phyloP scores from a whole-genome alignment of 495 filamentous ascomycete species.

The Bacidia rubella region DNA sequence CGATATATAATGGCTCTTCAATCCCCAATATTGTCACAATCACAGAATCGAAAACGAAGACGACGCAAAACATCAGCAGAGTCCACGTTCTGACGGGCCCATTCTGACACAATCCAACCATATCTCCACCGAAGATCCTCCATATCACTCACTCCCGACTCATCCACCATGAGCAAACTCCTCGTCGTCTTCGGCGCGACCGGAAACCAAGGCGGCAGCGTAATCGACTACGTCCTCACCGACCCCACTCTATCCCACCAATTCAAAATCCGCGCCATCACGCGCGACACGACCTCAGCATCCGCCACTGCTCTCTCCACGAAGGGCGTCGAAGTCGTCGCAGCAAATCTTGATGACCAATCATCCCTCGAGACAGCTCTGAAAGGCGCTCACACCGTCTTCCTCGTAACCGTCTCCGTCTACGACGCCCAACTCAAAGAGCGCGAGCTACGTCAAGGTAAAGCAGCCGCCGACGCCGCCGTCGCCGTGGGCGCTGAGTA shows the following conservation, averaged over 20 bases:
- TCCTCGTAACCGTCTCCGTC: slow-evolving; percentile 32
- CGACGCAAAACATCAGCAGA: too few species aligned
- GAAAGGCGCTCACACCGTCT: slow-evolving; percentile 33
- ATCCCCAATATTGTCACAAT: too few species aligned
- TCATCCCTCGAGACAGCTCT: slow-evolving; percentile 33
- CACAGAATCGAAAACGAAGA: too few species aligned
- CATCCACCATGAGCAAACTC: slow-evolving; percentile 29
- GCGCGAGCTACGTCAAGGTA: slow-evolving; percentile 39
- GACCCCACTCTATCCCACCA: slow-evolving; percentile 30
- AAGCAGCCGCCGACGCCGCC: slow-evolving; percentile 36
- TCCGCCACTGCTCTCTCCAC: slow-evolving; percentile 26
- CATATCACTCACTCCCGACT: neutral
- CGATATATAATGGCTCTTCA: too few species aligned
- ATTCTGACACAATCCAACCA: neutral
- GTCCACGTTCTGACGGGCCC: neutral
- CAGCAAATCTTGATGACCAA: slow-evolving; percentile 31
- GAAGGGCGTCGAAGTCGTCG: slow-evolving; percentile 35
- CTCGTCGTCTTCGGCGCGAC: slow-evolving; percentile 45
- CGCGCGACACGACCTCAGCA: slow-evolving; percentile 34
- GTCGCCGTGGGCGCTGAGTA: slow-evolving; percentile 31
- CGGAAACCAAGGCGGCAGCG: slow-evolving; percentile 45
- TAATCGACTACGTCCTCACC: slow-evolving; percentile 34
- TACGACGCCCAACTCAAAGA: slow-evolving; percentile 22
- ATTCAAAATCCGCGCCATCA: slow-evolving; percentile 42
- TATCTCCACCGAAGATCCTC: neutral